Base-by-base conservation (phyloP, 257 asterid species). In the Ballota nigra region DNA sequence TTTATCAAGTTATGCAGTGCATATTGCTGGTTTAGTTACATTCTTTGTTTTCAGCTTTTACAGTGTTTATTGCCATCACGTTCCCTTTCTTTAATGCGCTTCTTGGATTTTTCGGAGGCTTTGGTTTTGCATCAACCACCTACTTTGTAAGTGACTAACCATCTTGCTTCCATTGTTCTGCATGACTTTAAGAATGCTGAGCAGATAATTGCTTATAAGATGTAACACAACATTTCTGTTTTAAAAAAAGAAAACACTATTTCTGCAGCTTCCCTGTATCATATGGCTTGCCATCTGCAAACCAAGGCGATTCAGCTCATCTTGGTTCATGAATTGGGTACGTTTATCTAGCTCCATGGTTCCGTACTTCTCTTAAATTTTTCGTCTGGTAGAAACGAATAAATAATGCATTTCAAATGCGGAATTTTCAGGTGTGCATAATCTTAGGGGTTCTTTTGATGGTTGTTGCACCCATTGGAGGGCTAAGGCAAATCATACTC, bases 41-140 rank as follows among this genome's bases (percentile, higher is more conserved):
- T 23, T 41, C 4, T 23, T 24, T 33, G 38, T 51, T 76, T 60
- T 55, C 91, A 91, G 97, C 87, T 31, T 83, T 87, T 28, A 92
- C 97, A 10, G 83, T 86, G 93, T 92, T 89, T 47, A 72, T 92
- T 13, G 97, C 73, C 64, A 85, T 92, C 55, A 82, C 90, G 2
- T 87, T 89, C 85, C 97, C 97, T 60, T 91, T 87, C 92, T 89
- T 92, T 1, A 85, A 90, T 0, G 95, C 90, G 4, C 96, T 92
- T 66, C 89, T 92, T 15, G 88, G 84, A 45, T 87, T 89, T 74
- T 89, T 89, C 2, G 97, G 97, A 69, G 96, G 96, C 12, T 89
- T 92, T 58, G 96, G 89, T 36, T 87, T 89, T 31, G 96, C 96
- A 3, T 96, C 97, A 28, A 89, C 97, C 10, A 86, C 97, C 20